Evolutionary conservation across 805 yeast genomes (phyloP).

Genomic region (Pichia scutulata): DNA sequence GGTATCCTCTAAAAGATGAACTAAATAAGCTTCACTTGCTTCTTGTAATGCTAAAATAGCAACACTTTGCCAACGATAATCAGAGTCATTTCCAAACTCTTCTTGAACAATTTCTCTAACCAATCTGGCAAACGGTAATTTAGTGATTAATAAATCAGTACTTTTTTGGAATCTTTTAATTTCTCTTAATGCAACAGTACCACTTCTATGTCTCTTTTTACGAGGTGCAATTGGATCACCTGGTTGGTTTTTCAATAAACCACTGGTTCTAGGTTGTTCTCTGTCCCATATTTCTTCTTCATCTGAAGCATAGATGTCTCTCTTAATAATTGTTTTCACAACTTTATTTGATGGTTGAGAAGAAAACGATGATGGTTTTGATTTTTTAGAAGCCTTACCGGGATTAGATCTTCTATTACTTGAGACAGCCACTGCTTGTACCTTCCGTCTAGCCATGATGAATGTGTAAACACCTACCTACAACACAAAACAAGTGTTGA

Average conservation of each 20-base stretch:
- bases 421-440: not conserved
- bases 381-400: not conserved
- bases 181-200: conserved; percentile 59
- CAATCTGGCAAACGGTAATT: conserved; percentile 70
- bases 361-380: not conserved
- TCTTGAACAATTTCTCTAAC: conserved; percentile 68
- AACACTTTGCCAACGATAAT: conserved; percentile 70
- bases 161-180: conserved; percentile 60
- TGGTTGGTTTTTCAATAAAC: conserved; percentile 41
- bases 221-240: conserved; percentile 41
- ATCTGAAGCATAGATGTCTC: conserved; percentile 6
- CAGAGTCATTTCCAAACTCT: conserved; percentile 45
- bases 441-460: not conserved
- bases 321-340: not conserved
- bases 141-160: conserved; percentile 59
- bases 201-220: conserved; percentile 46
- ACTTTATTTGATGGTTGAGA: not conserved
- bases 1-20: conserved; percentile 69
- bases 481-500: not conserved
- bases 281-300: not conserved
- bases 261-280: conserved; percentile 15
- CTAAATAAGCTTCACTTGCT: conserved; percentile 71
- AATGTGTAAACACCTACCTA: not conserved
- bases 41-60: conserved; percentile 75
- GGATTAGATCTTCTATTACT: not conserved